Evolutionary conservation across 78 protist genomes (phyloP).

Genomic region (slime mould (Dictyostelium discoideum)): dicty_2.7 NC_007090.3:4854001-4854500

Average conservation of each 20-base stretch:
- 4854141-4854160: neutral
- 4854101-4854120: neutral
- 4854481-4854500: slow-evolving; percentile 32
- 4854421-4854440: neutral
- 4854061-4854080: neutral
- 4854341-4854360: slow-evolving; percentile 54
- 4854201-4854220: neutral
- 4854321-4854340: slow-evolving; percentile 41
- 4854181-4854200: neutral
- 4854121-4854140: too few species aligned
- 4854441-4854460: neutral
- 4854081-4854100: neutral
- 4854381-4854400: slow-evolving; percentile 22
- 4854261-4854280: neutral
- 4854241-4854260: slow-evolving; percentile 20
- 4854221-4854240: neutral
- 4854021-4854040: neutral
- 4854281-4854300: slow-evolving; percentile 20
- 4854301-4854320: slow-evolving; percentile 57
- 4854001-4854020: neutral
- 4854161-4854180: neutral
- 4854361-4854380: slow-evolving; percentile 51
- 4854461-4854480: neutral
- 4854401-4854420: neutral
- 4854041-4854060: neutral